phyloP scores from a whole-genome alignment of 1,284 basidiomycete genomes.

The Trichosporon inkin region DNA sequence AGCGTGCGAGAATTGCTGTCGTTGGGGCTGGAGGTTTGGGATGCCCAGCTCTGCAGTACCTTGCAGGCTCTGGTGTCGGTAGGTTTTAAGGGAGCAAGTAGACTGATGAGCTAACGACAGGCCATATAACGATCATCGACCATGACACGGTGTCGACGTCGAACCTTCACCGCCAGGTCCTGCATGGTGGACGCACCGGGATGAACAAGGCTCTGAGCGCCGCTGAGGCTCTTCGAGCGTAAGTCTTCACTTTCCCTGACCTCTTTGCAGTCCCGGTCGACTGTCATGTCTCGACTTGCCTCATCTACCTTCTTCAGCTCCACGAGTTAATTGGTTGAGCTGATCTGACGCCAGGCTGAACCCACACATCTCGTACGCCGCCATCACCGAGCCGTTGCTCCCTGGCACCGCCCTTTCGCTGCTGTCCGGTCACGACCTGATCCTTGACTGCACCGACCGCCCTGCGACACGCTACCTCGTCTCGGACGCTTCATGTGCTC shows the following conservation, averaged over 20 bases:
- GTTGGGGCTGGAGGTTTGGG: constrained; percentile 95
- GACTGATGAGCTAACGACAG: constrained; percentile 17
- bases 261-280: too few species aligned
- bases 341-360: constrained; percentile 59
- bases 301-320: not conserved
- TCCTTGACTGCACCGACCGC: constrained; percentile 96
- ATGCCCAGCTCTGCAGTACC: constrained; percentile 90
- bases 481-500: constrained; percentile 77
- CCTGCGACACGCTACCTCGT: constrained; percentile 87
- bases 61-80: constrained; percentile 89
- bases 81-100: constrained; percentile 27
- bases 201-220: constrained; percentile 80
- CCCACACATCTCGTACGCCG: constrained; percentile 59
- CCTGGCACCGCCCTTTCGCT: constrained; percentile 61
- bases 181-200: constrained; percentile 83
- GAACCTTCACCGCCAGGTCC: constrained; percentile 88
- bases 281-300: not conserved
- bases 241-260: constrained; percentile 22
- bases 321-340: not conserved
- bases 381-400: constrained; percentile 57
- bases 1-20: constrained; percentile 70
- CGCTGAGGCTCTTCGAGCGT: constrained; percentile 63
- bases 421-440: constrained; percentile 65
- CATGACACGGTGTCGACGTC: constrained; percentile 86
- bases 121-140: constrained; percentile 74